Conservation (phyloP, 192 early-diverging fungal genomes). For the Lobulomyces angularis region DNA sequence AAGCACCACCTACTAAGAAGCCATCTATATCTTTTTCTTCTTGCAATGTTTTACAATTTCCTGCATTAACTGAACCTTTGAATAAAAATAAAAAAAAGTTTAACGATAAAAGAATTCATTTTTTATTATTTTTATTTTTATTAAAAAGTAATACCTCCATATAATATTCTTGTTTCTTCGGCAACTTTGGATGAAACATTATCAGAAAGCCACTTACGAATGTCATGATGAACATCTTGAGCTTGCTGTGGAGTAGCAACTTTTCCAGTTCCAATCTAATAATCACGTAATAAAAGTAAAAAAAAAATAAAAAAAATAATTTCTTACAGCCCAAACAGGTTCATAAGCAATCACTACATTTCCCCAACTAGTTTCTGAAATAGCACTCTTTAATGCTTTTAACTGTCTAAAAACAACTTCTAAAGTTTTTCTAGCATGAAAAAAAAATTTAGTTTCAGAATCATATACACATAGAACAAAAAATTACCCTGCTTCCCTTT, state of each 20-base stretch:
- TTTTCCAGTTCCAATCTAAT: no score
- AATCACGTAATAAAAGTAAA: no score
- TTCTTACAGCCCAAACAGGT: conserved; percentile 99
- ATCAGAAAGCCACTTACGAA: conserved; percentile 74
- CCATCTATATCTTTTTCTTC: conserved; percentile 89
- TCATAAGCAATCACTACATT: conserved; percentile 97
- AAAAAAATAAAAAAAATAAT: no score
- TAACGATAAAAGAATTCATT: no score
- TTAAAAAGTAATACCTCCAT: conserved; percentile 51
- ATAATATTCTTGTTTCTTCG: conserved; percentile 81
- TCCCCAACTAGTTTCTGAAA: conserved; percentile 54
- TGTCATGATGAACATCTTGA: conserved; percentile 85
- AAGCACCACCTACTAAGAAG: conserved; percentile 98
- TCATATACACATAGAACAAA: no score
- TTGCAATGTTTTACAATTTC: conserved; percentile 70
- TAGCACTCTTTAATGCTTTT: conserved; percentile 60
- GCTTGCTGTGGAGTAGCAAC: conserved; percentile 74
- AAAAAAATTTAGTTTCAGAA: no score
- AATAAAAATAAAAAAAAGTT: neutral
- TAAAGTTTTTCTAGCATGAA: conserved; percentile 69
- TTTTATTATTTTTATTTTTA: no score
- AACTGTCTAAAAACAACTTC: conserved; percentile 83
- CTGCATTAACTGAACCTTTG: conserved; percentile 73
- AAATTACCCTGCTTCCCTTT: conserved; percentile 93
- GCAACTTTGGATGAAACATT: conserved; percentile 79